Evolutionary conservation across 1,284 basidiomycete species (phyloP), one percentile per base, ranked within the genome.

Genomic region (Sporisorium reilianum): DNA sequence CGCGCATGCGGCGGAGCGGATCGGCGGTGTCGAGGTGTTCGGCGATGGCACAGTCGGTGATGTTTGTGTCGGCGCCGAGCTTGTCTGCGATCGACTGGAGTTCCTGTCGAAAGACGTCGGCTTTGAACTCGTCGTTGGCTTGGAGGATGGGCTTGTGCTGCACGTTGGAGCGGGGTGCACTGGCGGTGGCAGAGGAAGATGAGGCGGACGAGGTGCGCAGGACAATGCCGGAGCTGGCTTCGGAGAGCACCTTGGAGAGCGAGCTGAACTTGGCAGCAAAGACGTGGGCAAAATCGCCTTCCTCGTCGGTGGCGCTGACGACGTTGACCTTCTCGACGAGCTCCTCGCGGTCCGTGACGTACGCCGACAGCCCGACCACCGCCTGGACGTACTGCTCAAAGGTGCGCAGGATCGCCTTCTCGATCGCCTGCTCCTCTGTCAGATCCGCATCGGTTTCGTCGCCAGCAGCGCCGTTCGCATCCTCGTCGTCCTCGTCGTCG

Each of bases 221-320:
- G 16, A 44, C 54, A 10, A 74, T 65, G 28, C 50, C 53, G 5
- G 63, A 57, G 54, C 67, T 70, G 23, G 67, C 72, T 34, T 66
- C 72, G 46, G 62, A 59, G 18, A 75, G 64, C 30, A 70, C 64
- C 67, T 75, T 75, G 72, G 64, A 66, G 16, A 75, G 67, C 52
- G 50, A 52, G 12, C 16, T 61, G 55, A 70, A 75, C 38, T 70
- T 69, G 58, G 66, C 66, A n/a, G 55, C 50, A 53, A 75, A 75
- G 26, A 61, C 59, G 20, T 55, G 36, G 5, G 59, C 63, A 50
- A 66, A 75, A 22, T 70, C 67, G 32, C 72, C 72, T 8, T 63
- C 30, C 44, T 66, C 63, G 30, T 70, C 64, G 32, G 72, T 65
- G 20, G 66, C 66, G 34, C 58, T 63, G 18, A 63, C 67, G 22